Base-by-base conservation (phyloP, 257 asterid genomes). In the Voacanga thouarsii region DNA sequence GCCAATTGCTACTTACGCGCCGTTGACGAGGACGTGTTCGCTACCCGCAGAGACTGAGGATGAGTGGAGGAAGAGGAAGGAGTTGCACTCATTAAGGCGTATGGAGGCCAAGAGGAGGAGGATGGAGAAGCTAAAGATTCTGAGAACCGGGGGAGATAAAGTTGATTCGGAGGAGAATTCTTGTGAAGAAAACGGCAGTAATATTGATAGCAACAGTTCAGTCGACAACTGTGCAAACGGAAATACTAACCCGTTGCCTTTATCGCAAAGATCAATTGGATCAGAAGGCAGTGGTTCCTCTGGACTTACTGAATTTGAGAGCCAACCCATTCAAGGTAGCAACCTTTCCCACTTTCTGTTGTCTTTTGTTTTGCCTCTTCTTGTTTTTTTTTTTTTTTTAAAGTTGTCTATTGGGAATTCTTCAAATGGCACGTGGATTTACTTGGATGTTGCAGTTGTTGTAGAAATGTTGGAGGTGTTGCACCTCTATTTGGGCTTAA, bases 101-200 rank as follows among this genome's bases (percentile, higher is more conserved):
- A 74, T 89, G 91, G 97, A 90, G 81, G 98, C 94, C 1, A 86
- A 87, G 78, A 88, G 83, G 77, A 91, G 90, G 76, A 83, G 97
- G 61, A 81, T 85, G 89, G 92, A 86, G 87, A 94, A 90, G 73
- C n/a, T 90, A 77, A 90, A 82, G 89, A 79, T 65, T 83, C 77
- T 72, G 78, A 87, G 91, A 50, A 83, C 77, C 71, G 82, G 82
- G 56, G 86, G 77, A 41, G 93, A 79, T 9, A 84, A 63, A 59
- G 77, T 67, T 56, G 83, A 80, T 43, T 55, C 53, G 8, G 81
- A 77, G 45, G 92, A 84, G 55, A 82, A 63, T 57, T 75, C 47
- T 21, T 7, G 10, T 63, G 86, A 84, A 53, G 86, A 81, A 55
- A 81, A 45, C 37, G 84, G 68, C 43, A 77, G 21, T 67, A 74